Conservation (phyloP, 352 stramenopile genomes). For the Globisporangium iwayamae region DNA sequence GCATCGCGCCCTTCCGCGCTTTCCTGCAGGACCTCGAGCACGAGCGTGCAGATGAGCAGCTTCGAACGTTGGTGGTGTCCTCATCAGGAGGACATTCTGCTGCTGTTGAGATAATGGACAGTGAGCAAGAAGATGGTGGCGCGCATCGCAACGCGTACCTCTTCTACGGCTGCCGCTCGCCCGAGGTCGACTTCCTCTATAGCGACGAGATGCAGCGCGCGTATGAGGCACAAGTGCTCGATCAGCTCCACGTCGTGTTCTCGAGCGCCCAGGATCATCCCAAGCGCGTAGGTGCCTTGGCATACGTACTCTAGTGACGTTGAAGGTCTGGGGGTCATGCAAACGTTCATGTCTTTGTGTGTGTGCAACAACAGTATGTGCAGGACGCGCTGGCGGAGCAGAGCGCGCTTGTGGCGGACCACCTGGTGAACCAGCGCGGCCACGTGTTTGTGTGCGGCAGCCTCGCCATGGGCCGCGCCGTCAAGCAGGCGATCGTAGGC, state of each 20-base stretch:
- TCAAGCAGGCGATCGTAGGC: conserved; percentile 57
- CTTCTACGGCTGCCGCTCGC: conserved; percentile 72
- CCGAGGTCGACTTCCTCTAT: conserved; percentile 69
- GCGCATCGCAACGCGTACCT: conserved; percentile 52
- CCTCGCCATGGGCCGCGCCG: conserved; percentile 67
- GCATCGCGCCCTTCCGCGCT: conserved; percentile 79
- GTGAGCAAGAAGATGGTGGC: not conserved
- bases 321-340: not conserved
- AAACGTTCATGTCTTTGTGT: not conserved
- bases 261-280: conserved; percentile 29
- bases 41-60: conserved; percentile 25
- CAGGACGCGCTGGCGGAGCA: conserved; percentile 61
- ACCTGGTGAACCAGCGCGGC: conserved; percentile 51
- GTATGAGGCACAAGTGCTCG: conserved; percentile 34
- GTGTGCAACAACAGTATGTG: conserved; percentile 51
- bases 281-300: conserved; percentile 42
- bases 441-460: conserved; percentile 82
- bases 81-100: not conserved
- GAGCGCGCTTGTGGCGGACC: conserved; percentile 46
- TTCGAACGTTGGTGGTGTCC: not conserved
- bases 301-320: not conserved
- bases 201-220: conserved; percentile 53
- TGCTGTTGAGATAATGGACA: conserved; percentile 8
- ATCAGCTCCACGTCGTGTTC: conserved; percentile 57
- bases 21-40: conserved; percentile 76